Base-by-base conservation (phyloP, 257 asterid genomes). In the Jaltomata sinuosa region DNA sequence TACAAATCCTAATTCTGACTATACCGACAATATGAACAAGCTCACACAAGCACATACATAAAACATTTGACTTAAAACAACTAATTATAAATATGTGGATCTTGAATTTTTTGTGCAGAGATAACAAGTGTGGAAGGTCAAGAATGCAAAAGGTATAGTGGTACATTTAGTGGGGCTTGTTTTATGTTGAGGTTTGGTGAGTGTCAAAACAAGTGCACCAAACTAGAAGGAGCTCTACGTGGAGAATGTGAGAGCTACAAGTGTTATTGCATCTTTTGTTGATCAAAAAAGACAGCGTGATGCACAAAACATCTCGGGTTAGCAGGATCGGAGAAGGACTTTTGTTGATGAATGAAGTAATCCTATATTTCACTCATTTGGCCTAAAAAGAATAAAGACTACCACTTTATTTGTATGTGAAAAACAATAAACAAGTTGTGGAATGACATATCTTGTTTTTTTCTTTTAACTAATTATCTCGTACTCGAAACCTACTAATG, bases 111-210 rank as follows among this genome's bases (percentile, higher is more conserved):
- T 11, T 15, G 8, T 49, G 42, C 6, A 77, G 82, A 77, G 62
- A 27, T 18, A 77, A 29, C 3, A 9, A 77, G 29, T 77, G 47
- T 50, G 45, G 45, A 49, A 49, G 29, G 29, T 77, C 82, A 77
- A 77, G 45, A 6, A 0, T 77, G 82, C 64, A 77, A 49, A 77
- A 77, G 64, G 18, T 50, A 27, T 34, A 77, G 82, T 77, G 82
- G 82, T 49, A 77, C 82, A 77, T 77, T 77, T 77, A 29, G 29
- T 49, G 82, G 64, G 82, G 11, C 82, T 77, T 77, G 47, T 6
- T 77, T 77, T 29, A 16, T 49, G 82, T 8, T 49, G 3, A 77
- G 82, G 2, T 49, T 77, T 27, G 82, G 64, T 8, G 82, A 77
- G 62, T 77, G 72, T 64, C 40, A 64, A 31, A 3, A 29, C 29